Conservation (phyloP, 345 rosid genomes). For the Mallotus nudiflorus region DNA sequence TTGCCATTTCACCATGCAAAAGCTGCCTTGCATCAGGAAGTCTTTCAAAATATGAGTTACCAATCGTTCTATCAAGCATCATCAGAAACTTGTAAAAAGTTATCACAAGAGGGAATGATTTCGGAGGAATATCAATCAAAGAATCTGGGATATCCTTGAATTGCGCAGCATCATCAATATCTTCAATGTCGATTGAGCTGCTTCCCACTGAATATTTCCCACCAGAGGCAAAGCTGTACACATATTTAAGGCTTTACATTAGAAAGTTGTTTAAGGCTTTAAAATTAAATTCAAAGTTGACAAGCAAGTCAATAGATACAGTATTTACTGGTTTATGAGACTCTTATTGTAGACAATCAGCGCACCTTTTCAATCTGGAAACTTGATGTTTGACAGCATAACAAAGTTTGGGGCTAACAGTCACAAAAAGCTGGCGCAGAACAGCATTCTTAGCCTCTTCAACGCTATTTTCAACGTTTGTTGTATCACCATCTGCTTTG, state of each 20-base stretch:
- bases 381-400: constrained; percentile 47
- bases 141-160: constrained; percentile 51
- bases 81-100: constrained; percentile 54
- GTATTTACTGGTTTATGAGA: not conserved
- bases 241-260: not conserved
- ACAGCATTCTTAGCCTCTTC: constrained; percentile 12
- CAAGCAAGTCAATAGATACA: too few relatives aligned
- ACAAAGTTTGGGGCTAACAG: constrained; percentile 51
- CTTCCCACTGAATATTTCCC: constrained; percentile 24
- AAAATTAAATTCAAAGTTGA: too few relatives aligned
- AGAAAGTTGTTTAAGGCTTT: too few relatives aligned
- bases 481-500: not conserved
- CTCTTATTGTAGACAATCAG: not conserved
- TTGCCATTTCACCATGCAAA: constrained; percentile 17
- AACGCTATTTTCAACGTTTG: not conserved
- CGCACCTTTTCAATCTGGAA: constrained; percentile 45
- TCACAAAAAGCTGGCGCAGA: constrained; percentile 55
- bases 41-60: constrained; percentile 46
- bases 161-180: constrained; percentile 31
- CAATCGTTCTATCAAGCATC: constrained; percentile 61
- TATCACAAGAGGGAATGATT: constrained; percentile 48
- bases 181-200: constrained; percentile 26
- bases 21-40: constrained; percentile 38
- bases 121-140: constrained; percentile 31
- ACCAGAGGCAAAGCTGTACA: constrained; percentile 37